These are phyloP conservation scores for Paecilomyces variotii DNA, from an alignment of 2,329 filamentous ascomycete genomes.

Conservation along the genomic window DNA sequence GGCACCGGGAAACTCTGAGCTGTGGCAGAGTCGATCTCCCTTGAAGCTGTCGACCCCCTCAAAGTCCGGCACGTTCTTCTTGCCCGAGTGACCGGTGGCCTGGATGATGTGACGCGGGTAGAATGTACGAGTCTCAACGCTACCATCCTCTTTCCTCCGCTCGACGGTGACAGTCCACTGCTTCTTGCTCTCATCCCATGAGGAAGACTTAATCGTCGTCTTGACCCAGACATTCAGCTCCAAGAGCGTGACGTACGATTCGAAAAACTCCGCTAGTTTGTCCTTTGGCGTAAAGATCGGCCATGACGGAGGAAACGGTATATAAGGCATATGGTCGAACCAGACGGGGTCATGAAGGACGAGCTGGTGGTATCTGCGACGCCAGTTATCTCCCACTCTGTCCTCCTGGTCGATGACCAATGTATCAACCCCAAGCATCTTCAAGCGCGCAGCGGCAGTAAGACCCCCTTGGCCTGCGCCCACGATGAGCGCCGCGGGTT, in stretches of 20 bases:
- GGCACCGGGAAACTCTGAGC: constrained; percentile 52
- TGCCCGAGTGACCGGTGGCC: constrained; percentile 60
- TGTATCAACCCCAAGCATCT: constrained; percentile 48
- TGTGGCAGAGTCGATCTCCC: constrained; percentile 54
- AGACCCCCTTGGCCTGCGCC: constrained; percentile 57
- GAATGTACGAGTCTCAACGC: constrained; percentile 45
- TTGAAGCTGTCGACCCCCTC: constrained; percentile 47
- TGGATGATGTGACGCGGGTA: constrained; percentile 58
- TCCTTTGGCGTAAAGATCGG: constrained; percentile 65
- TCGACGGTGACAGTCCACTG: constrained; percentile 50
- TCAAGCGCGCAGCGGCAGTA: constrained; percentile 50
- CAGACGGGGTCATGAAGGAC: constrained; percentile 62
- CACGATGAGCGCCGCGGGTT: constrained; percentile 55
- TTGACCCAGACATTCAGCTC: constrained; percentile 61
- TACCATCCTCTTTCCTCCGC: constrained; percentile 30
- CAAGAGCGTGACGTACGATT: constrained; percentile 55
- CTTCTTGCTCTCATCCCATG: constrained; percentile 44
- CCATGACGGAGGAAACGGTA: constrained; percentile 58
- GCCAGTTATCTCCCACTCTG: constrained; percentile 57
- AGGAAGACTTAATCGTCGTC: constrained; percentile 41
- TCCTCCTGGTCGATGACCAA: constrained; percentile 54
- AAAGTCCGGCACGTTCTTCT: constrained; percentile 47
- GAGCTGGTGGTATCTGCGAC: constrained; percentile 54
- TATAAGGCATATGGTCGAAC: constrained; percentile 50
- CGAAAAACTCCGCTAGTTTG: constrained; percentile 62